Conservation (phyloP, 768 basidiomycete species). For the Trametes cingulata region DNA sequence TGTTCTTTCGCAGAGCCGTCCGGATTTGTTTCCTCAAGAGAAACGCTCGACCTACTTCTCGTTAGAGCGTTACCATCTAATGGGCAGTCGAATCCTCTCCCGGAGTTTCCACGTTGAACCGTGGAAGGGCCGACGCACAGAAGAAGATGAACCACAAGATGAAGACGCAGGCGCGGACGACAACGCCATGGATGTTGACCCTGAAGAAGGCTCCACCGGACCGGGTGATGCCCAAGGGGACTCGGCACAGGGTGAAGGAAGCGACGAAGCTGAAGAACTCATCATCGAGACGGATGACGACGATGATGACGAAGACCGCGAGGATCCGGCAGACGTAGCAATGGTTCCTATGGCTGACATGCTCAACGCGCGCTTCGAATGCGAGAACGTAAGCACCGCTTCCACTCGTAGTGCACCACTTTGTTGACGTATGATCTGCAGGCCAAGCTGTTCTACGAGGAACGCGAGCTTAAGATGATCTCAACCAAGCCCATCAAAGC, state of each 20-base stretch:
- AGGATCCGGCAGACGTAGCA: constrained; percentile 64
- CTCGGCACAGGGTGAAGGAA: background rate
- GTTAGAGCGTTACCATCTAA: constrained; percentile 76
- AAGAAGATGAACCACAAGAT: constrained; percentile 36
- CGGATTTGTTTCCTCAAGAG: constrained; percentile 67
- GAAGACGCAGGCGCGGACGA: constrained; percentile 30
- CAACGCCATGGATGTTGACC: constrained; percentile 42
- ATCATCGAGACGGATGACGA: constrained; percentile 19
- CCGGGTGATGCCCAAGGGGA: constrained; percentile 47
- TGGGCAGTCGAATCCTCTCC: constrained; percentile 90
- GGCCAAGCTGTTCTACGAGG: constrained; percentile 87
- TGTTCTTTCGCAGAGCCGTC: constrained; percentile 60
- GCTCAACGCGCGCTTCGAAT: constrained; percentile 84
- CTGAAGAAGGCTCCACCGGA: constrained; percentile 25
- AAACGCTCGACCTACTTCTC: constrained; percentile 55
- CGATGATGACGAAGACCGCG: constrained; percentile 50
- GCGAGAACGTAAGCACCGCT: constrained; percentile 68
- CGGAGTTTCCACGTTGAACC: constrained; percentile 85
- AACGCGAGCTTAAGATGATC: constrained; percentile 72
- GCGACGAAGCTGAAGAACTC: constrained; percentile 10
- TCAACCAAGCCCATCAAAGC: constrained; percentile 70
- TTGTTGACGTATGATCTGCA: constrained; percentile 33
- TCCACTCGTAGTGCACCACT: background rate
- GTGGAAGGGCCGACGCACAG: constrained; percentile 38
- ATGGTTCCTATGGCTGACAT: constrained; percentile 98